Conservation (phyloP, 2,329 filamentous ascomycete genomes). For the Bretziella fagacearum region DNA sequence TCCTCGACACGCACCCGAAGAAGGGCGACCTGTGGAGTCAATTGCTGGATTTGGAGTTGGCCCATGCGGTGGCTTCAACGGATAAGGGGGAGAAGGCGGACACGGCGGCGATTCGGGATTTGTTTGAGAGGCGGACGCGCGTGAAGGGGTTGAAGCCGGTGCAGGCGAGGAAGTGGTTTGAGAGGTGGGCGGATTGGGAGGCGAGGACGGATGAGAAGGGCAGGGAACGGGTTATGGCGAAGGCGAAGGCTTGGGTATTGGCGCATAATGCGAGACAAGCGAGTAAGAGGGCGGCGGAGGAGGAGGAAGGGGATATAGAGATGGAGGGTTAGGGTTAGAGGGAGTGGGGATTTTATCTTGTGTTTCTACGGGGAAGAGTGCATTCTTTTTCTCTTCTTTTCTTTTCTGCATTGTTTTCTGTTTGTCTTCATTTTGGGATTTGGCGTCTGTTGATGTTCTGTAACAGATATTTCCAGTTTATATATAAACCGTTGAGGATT, state of each 20-base stretch:
- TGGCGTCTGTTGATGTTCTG: conserved; percentile 11
- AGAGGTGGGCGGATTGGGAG: conserved; percentile 83
- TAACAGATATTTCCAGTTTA: background rate
- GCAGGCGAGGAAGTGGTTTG: conserved; percentile 76
- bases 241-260: conserved; percentile 41
- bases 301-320: conserved; percentile 18
- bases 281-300: conserved; percentile 18
- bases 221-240: conserved; percentile 51
- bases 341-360: background rate
- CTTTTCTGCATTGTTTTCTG: background rate
- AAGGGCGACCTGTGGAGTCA: conserved; percentile 88
- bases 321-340: background rate
- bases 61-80: conserved; percentile 35
- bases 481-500: background rate
- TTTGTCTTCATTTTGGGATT: background rate
- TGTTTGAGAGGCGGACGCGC: conserved; percentile 67
- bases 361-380: background rate
- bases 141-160: conserved; percentile 60
- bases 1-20: conserved; percentile 73
- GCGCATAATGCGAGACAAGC: conserved; percentile 30
- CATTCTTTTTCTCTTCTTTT: background rate
- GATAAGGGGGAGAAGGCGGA: conserved; percentile 37
- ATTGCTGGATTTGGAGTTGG: conserved; percentile 69
- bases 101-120: conserved; percentile 45
- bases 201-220: conserved; percentile 52